Evolutionary conservation across 805 yeast species (phyloP).

Genomic region (Starmera amethionina): DNA sequence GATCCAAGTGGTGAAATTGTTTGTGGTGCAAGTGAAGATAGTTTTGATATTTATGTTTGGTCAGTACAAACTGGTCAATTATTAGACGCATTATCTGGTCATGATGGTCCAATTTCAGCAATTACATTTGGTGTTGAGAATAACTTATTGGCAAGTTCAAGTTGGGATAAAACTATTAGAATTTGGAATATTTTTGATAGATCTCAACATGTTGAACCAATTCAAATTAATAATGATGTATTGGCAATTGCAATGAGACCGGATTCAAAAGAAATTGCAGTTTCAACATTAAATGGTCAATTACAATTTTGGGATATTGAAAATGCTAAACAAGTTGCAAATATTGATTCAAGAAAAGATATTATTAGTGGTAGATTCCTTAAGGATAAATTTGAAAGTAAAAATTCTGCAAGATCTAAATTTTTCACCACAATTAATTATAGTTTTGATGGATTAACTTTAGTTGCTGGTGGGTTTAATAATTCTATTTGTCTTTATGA

Average conservation of each 20-base stretch:
- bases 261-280: constrained; percentile 87
- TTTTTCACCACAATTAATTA: constrained; percentile 73
- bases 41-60: constrained; percentile 91
- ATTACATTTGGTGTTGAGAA: constrained; percentile 78
- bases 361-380: constrained; percentile 77
- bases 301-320: constrained; percentile 77
- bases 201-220: constrained; percentile 81
- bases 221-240: constrained; percentile 78
- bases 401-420: constrained; percentile 76
- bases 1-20: constrained; percentile 97
- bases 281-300: constrained; percentile 82
- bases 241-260: constrained; percentile 78
- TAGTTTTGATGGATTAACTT: constrained; percentile 80
- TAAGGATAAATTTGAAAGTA: constrained; percentile 73
- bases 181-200: constrained; percentile 91
- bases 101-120: constrained; percentile 90
- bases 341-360: constrained; percentile 80
- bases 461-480: constrained; percentile 91
- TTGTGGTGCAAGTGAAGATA: constrained; percentile 88
- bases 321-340: constrained; percentile 67
- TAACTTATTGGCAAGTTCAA: constrained; percentile 73
- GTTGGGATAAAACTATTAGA: constrained; percentile 94
- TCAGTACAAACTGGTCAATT: constrained; percentile 93
- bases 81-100: constrained; percentile 82
- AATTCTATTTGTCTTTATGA: constrained; percentile 89